Conservation (phyloP, 2,329 filamentous ascomycete species). For the Fusarium sp. region DNA sequence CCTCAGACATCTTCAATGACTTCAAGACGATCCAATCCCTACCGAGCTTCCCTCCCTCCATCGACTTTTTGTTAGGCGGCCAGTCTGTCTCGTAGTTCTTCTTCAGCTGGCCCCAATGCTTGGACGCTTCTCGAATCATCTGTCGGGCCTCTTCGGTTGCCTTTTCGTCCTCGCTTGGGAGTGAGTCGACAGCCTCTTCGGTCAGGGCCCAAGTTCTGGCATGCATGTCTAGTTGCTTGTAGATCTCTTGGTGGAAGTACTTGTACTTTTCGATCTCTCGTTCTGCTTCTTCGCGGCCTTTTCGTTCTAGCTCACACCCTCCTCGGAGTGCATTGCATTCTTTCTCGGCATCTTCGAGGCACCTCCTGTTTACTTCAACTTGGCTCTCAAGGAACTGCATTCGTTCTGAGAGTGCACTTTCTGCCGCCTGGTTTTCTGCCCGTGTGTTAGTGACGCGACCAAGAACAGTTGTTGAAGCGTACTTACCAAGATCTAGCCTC, state of each 20-base stretch:
- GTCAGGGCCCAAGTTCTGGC: neutral
- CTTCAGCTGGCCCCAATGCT: neutral
- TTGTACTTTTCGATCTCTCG: neutral
- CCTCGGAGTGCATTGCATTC: neutral
- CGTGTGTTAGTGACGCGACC: neutral
- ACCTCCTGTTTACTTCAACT: neutral
- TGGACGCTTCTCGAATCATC: neutral
- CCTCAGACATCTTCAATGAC: neutral
- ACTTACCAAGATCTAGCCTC: neutral
- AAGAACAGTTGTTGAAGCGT: neutral
- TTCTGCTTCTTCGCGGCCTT: neutral
- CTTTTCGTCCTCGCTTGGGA: neutral
- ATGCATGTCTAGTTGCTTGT: neutral
- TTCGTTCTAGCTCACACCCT: neutral
- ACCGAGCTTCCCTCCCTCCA: neutral
- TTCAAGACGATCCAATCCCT: neutral
- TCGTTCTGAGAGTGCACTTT: neutral
- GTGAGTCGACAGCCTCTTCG: neutral
- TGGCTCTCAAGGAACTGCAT: neutral
- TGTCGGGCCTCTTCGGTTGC: neutral
- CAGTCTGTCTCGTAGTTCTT: conserved; percentile 1
- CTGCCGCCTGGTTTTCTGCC: neutral
- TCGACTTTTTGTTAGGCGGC: neutral
- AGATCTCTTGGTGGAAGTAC: conserved; percentile 5
- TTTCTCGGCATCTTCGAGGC: neutral